These are phyloP conservation scores for Chrysanthemum seticuspe DNA, from an alignment of 129 eudicot genomes.

Conservation along the genomic window DNA sequence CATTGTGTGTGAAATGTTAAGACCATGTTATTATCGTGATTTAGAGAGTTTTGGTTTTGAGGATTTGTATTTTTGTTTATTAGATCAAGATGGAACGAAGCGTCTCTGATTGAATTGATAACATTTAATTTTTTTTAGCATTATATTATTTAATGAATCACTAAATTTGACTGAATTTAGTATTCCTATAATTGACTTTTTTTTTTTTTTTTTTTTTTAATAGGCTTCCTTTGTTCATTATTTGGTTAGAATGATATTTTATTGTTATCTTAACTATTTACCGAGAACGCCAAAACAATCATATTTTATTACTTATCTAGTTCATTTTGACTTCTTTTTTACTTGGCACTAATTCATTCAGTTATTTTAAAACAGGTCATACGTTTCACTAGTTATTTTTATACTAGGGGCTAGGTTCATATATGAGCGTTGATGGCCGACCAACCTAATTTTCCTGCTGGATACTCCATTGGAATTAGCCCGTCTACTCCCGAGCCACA, in stretches of 20 bases:
- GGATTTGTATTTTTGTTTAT: not conserved
- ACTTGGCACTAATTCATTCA: not conserved
- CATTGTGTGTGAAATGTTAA: not conserved
- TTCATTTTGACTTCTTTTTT: not conserved
- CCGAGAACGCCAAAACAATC: not conserved
- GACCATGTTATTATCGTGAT: not conserved
- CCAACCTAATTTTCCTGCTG: slow-evolving; percentile 44
- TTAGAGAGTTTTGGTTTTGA: not conserved
- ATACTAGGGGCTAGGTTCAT: slow-evolving; percentile 23
- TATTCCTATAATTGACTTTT: not conserved
- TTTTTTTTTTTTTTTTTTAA: not conserved
- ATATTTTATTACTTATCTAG: not conserved
- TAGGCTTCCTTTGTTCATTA: not conserved
- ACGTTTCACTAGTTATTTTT: slow-evolving; percentile 1
- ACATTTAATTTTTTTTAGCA: too few relatives aligned
- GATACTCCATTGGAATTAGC: slow-evolving; percentile 43
- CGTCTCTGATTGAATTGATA: not conserved
- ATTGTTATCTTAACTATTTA: not conserved
- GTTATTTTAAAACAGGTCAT: not conserved
- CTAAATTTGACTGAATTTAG: not conserved
- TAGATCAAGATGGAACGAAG: not conserved
- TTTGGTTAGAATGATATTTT: not conserved
- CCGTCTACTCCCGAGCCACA: slow-evolving; percentile 43
- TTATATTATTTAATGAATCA: not conserved
- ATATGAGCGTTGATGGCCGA: slow-evolving; percentile 51